phyloP scores from a whole-genome alignment of 371 early-diverging fungal species.

The Mortierella sp. region DNA sequence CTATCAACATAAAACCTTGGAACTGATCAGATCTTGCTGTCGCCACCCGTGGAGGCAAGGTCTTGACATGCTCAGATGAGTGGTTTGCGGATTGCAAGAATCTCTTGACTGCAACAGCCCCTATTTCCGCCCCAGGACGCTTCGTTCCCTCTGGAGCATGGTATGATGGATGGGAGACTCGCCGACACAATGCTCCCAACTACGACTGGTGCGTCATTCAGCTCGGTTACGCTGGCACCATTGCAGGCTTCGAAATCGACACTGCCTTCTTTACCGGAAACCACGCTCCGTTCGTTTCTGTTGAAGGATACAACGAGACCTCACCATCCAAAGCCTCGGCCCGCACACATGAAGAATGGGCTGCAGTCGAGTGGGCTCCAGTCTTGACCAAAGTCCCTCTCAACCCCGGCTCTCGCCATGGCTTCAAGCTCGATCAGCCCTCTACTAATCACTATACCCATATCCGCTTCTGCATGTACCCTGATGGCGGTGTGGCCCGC shows the following conservation, averaged over 20 bases:
- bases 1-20: neutral
- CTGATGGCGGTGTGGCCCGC: constrained; percentile 92
- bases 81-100: constrained; percentile 86
- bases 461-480: constrained; percentile 84
- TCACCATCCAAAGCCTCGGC: constrained; percentile 34
- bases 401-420: constrained; percentile 73
- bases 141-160: constrained; percentile 76
- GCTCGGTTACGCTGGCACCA: constrained; percentile 84
- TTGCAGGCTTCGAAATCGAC: constrained; percentile 87
- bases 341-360: constrained; percentile 48
- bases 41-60: constrained; percentile 71
- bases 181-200: constrained; percentile 77
- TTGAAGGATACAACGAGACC: constrained; percentile 74
- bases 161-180: constrained; percentile 90
- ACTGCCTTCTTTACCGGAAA: constrained; percentile 88
- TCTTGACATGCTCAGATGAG: constrained; percentile 84
- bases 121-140: constrained; percentile 69
- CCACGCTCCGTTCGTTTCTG: constrained; percentile 78
- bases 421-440: constrained; percentile 69
- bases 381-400: constrained; percentile 76
- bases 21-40: constrained; percentile 76
- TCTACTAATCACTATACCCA: constrained; percentile 68
- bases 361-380: constrained; percentile 73
- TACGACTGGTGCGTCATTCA: constrained; percentile 83
- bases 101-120: constrained; percentile 78